Conservation (phyloP, 2,329 filamentous ascomycete species). For the Sphaceloma murrayae region DNA sequence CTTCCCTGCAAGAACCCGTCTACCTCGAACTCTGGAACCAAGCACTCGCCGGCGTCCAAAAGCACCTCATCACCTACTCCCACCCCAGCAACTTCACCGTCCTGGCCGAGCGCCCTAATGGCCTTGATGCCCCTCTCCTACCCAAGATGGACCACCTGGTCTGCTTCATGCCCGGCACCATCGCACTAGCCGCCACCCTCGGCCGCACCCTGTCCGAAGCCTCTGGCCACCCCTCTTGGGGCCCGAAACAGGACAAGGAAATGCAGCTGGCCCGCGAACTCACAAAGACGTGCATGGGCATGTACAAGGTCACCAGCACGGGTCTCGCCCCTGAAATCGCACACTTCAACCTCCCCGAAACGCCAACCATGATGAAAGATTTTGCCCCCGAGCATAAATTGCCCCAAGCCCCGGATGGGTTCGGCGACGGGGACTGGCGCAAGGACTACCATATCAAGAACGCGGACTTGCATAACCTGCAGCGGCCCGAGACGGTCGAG, state of each 20-base stretch:
- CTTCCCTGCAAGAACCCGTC: slow-evolving; percentile 70
- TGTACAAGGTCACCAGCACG: slow-evolving; percentile 83
- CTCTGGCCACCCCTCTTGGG: slow-evolving; percentile 61
- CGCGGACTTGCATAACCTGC: slow-evolving; percentile 86
- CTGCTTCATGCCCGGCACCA: slow-evolving; percentile 94
- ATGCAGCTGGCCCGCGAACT: slow-evolving; percentile 80
- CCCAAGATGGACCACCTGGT: slow-evolving; percentile 98
- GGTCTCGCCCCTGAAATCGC: slow-evolving; percentile 92
- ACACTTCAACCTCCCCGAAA: slow-evolving; percentile 68
- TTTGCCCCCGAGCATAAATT: slow-evolving; percentile 33
- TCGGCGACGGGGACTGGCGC: slow-evolving; percentile 54
- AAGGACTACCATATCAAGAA: slow-evolving; percentile 69
- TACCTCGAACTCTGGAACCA: slow-evolving; percentile 94
- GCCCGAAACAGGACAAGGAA: slow-evolving; percentile 69
- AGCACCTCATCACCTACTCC: slow-evolving; percentile 86
- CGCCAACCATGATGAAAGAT: slow-evolving; percentile 53
- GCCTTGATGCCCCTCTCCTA: slow-evolving; percentile 54
- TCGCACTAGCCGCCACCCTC: slow-evolving; percentile 76
- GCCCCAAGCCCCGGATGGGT: slow-evolving; percentile 32
- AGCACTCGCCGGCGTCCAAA: slow-evolving; percentile 72
- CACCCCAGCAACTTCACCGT: slow-evolving; percentile 73
- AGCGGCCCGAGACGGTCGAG: slow-evolving; percentile 94
- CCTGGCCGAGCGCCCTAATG: slow-evolving; percentile 72
- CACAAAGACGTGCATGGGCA: slow-evolving; percentile 96
- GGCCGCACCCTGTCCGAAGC: slow-evolving; percentile 68